A percentile compares a stretch with the other conserved stretches of the same genome.
Evolutionary conservation across 768 basidiomycete species (phyloP).

Genomic region (Xerocomellus intermedius): DNA sequence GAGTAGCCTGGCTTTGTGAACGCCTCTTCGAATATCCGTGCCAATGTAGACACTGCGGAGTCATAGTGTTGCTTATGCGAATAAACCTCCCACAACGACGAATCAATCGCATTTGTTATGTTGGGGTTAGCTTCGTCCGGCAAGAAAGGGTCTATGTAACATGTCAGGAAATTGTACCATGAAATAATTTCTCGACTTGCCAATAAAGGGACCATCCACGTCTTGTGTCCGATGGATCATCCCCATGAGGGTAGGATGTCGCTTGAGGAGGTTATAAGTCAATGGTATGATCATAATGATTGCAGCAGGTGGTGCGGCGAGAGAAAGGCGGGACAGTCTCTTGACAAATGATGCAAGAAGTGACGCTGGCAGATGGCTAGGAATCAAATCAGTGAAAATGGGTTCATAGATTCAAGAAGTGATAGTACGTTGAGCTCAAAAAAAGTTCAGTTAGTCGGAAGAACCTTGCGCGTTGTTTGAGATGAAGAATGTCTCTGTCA

Average conservation of each 20-base stretch:
- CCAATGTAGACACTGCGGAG: slow-evolving; percentile 80
- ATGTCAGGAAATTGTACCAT: slow-evolving; percentile 1
- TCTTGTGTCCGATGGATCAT: slow-evolving; percentile 78
- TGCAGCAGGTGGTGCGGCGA: slow-evolving; percentile 85
- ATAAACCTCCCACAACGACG: slow-evolving; percentile 90
- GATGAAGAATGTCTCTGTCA: slow-evolving; percentile 83
- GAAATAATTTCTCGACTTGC: slow-evolving; percentile 22
- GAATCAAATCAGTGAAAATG: slow-evolving; percentile 3
- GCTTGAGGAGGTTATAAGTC: slow-evolving; percentile 90
- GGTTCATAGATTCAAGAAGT: not conserved
- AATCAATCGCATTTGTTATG: slow-evolving; percentile 74
- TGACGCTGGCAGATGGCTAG: slow-evolving; percentile 81
- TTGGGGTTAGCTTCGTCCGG: slow-evolving; percentile 67
- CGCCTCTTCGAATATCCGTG: slow-evolving; percentile 81
- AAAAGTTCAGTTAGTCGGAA: slow-evolving; percentile 92
- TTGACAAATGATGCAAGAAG: slow-evolving; percentile 96
- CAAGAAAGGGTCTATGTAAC: slow-evolving; percentile 65
- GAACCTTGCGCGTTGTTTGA: slow-evolving; percentile 91
- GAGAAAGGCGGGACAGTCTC: slow-evolving; percentile 78
- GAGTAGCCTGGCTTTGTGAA: slow-evolving; percentile 92
- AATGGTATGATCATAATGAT: slow-evolving; percentile 91
- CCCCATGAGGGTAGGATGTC: slow-evolving; percentile 86
- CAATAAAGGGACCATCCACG: slow-evolving; percentile 33
- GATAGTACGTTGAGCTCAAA: slow-evolving; percentile 78
- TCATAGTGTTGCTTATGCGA: slow-evolving; percentile 83